A percentile compares a stretch with the other conserved stretches of the same genome.
Evolutionary conservation across 139 green algal species (phyloP).

Genomic region (Penium margaritaceum): DNA sequence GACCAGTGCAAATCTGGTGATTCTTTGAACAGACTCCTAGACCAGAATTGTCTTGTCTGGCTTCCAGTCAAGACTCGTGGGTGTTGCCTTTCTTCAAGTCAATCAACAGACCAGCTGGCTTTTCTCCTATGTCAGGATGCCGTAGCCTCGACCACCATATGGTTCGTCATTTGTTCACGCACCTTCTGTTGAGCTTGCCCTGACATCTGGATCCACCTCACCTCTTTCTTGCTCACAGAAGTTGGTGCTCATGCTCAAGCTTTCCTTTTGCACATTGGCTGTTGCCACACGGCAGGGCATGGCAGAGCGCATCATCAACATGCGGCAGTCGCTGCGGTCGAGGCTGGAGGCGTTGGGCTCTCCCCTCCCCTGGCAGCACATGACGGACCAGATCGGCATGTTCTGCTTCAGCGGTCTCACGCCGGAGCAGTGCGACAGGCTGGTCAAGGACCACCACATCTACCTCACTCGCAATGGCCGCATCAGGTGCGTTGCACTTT

Average conservation of each 20-base stretch:
- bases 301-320: conserved; percentile 83
- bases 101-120: too few relatives aligned
- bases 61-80: too few relatives aligned
- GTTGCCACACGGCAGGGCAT: conserved; percentile 70
- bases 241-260: not conserved
- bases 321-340: conserved; percentile 57
- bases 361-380: conserved; percentile 66
- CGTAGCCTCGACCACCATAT: too few relatives aligned
- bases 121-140: too few relatives aligned
- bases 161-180: too few relatives aligned
- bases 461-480: conserved; percentile 87
- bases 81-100: too few relatives aligned
- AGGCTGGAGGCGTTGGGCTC: conserved; percentile 59
- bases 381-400: conserved; percentile 86
- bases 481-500: too few relatives aligned
- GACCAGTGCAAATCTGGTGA: too few relatives aligned
- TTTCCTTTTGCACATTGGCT: conserved; percentile 55
- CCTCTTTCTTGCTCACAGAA: too few relatives aligned
- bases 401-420: conserved; percentile 65
- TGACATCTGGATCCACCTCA: not conserved
- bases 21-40: too few relatives aligned
- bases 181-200: too few relatives aligned
- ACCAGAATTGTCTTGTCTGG: too few relatives aligned
- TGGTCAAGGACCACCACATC: conserved; percentile 69
- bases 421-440: conserved; percentile 54